phyloP scores from a whole-genome alignment of 345 rosid genomes.

The Eucalyptus polyanthemos region DNA sequence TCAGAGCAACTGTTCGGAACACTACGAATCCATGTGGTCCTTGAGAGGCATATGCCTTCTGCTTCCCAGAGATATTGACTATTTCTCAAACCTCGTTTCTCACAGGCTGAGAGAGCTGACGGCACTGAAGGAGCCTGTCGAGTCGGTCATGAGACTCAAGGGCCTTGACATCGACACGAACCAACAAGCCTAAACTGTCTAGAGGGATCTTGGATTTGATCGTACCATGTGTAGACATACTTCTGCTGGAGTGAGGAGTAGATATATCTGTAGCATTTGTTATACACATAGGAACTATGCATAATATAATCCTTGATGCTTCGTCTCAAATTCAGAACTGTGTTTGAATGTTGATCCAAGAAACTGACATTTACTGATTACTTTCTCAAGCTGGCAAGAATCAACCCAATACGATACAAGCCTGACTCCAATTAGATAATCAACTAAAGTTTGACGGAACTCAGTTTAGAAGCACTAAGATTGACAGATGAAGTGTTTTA shows the following conservation, averaged over 20 bases:
- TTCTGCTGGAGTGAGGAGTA: background rate
- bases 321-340: background rate
- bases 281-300: background rate
- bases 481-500: background rate
- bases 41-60: background rate
- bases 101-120: background rate
- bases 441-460: background rate
- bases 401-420: background rate
- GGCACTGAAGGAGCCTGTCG: background rate
- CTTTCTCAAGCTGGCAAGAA: background rate
- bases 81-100: background rate
- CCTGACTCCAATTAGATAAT: background rate
- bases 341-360: background rate
- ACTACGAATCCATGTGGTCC: background rate
- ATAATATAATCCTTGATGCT: background rate
- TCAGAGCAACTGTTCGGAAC: background rate
- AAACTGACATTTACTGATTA: background rate
- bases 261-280: background rate
- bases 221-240: background rate
- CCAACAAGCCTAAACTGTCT: background rate
- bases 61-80: background rate
- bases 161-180: background rate
- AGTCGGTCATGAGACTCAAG: background rate
- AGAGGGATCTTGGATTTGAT: background rate
- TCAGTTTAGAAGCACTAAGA: background rate